Conservation (phyloP, 2,329 filamentous ascomycete species). For the Proliferodiscus dingleyae region DNA sequence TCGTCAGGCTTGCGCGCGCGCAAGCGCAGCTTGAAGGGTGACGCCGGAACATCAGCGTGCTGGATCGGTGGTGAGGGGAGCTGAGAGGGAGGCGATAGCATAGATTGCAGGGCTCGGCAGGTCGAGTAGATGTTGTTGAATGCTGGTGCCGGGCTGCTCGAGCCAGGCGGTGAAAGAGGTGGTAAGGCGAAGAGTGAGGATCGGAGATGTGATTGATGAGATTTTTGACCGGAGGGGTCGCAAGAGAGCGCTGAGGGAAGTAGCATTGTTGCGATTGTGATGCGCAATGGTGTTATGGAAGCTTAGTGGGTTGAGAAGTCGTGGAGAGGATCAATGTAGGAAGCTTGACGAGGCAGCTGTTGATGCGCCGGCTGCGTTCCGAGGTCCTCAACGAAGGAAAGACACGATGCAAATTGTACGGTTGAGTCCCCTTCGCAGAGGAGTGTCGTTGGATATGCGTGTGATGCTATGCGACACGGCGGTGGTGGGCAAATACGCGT, state of each 20-base stretch:
- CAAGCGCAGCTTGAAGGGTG: constrained; percentile 49
- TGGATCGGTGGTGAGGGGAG: constrained; percentile 52
- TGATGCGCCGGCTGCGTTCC: constrained; percentile 24
- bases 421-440: background rate
- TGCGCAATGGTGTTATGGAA: background rate
- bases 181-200: constrained; percentile 51
- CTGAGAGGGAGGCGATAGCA: constrained; percentile 45
- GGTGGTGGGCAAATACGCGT: constrained; percentile 6
- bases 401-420: background rate
- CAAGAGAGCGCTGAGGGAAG: constrained; percentile 55
- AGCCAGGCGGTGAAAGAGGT: constrained; percentile 46
- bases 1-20: constrained; percentile 39
- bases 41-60: constrained; percentile 22
- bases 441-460: constrained; percentile 10
- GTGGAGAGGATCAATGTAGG: constrained; percentile 11
- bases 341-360: background rate
- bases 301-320: constrained; percentile 4
- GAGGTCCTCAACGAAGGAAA: constrained; percentile 4
- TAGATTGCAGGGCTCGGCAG: constrained; percentile 57
- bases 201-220: constrained; percentile 36
- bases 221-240: constrained; percentile 41
- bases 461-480: constrained; percentile 12
- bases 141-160: constrained; percentile 40
- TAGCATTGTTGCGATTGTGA: constrained; percentile 41
- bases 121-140: constrained; percentile 53